Evolutionary conservation across 805 yeast species (phyloP).

Genomic region (Saccharomyces eubayanus): DNA sequence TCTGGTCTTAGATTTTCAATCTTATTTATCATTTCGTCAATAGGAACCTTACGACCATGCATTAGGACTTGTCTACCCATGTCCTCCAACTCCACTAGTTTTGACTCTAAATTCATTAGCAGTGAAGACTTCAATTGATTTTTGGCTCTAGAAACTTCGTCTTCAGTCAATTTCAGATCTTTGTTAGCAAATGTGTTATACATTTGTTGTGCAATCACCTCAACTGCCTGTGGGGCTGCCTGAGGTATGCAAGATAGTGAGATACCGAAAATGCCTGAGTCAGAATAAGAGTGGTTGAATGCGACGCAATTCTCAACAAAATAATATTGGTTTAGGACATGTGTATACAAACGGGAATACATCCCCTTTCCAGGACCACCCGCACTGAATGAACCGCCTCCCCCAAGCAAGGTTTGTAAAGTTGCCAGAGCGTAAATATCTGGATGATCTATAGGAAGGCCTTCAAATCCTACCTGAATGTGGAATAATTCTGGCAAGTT

Average conservation of each 20-base stretch:
- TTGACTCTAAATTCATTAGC: constrained; percentile 87
- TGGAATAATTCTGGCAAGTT: constrained; percentile 74
- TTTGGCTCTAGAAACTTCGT: constrained; percentile 82
- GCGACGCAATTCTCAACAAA: constrained; percentile 83
- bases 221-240: constrained; percentile 77
- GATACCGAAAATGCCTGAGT: constrained; percentile 86
- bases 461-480: constrained; percentile 81
- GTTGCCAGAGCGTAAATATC: constrained; percentile 89
- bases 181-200: constrained; percentile 42
- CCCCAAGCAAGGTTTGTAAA: constrained; percentile 83
- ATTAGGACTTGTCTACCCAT: constrained; percentile 90
- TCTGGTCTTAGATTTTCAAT: constrained; percentile 59
- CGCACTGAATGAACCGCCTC: constrained; percentile 95
- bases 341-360: constrained; percentile 89
- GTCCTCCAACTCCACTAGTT: constrained; percentile 90
- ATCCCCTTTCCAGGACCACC: constrained; percentile 99
- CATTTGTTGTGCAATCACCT: constrained; percentile 63
- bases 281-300: constrained; percentile 83
- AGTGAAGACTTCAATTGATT: constrained; percentile 82
- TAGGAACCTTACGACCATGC: constrained; percentile 65
- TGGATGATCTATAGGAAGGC: constrained; percentile 70
- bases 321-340: constrained; percentile 84
- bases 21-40: constrained; percentile 70
- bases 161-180: constrained; percentile 53
- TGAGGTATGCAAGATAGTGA: constrained; percentile 77